Evolutionary conservation across 2,329 filamentous ascomycete species (phyloP).

Genomic region (Aspergillus persii): DNA sequence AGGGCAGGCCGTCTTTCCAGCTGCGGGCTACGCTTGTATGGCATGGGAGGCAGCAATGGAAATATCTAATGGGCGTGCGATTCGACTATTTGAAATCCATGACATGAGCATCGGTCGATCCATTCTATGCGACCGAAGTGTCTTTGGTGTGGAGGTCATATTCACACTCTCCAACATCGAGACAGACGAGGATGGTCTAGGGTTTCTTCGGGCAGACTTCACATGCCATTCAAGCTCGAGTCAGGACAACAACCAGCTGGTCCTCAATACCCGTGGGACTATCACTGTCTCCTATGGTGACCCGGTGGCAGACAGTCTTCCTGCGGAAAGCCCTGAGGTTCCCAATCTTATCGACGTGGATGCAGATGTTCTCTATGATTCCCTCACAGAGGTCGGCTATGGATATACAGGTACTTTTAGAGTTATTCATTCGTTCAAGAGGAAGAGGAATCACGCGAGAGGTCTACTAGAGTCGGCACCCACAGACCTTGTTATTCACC

Average conservation of each 20-base stretch:
- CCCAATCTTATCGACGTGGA: background rate
- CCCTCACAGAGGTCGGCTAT: background rate
- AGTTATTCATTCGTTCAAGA: background rate
- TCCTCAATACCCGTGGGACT: background rate
- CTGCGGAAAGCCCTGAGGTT: background rate
- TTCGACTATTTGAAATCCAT: background rate
- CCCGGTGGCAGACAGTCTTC: background rate
- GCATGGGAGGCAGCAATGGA: background rate
- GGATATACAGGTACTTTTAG: background rate
- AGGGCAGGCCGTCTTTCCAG: background rate
- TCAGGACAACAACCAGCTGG: background rate
- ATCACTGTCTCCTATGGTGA: background rate
- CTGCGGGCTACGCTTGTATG: background rate
- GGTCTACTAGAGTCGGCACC: background rate
- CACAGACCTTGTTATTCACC: background rate
- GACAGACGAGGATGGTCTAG: background rate
- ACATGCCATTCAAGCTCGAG: background rate
- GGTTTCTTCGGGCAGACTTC: background rate
- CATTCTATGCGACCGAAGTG: background rate
- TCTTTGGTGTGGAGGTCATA: background rate
- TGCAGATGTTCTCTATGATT: background rate
- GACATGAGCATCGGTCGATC: background rate
- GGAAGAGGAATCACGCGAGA: background rate
- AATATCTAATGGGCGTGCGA: background rate
- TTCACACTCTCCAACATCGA: background rate